Evolutionary conservation across 192 early-diverging fungal genomes (phyloP), one percentile per base, ranked within the genome.

Genomic region (Spinellus fusiger): DNA sequence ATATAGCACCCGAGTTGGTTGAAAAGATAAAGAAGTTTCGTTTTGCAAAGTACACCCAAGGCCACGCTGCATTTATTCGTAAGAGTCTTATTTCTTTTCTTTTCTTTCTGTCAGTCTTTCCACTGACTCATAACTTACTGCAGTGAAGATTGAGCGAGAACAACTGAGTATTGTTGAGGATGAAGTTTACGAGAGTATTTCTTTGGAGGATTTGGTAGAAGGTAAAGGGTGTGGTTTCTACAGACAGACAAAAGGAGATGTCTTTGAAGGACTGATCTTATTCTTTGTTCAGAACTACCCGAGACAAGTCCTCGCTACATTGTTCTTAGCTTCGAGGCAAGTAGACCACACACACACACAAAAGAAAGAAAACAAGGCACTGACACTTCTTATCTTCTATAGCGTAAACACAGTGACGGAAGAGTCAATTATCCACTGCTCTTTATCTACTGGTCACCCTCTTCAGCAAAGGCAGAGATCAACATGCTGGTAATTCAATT

Each of bases 361-460:
- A 2, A 33, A 28, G 7, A 25, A 1, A 4, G 22, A 0, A 28
- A 49, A 4, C 16, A 27, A 12, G n/a, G 26, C 9, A 1, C 7
- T 58, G 48, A 49, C 65, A 68, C 38, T 61, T 65, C 33, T 49
- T 40, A 18, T 49, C 32, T 52, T 38, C 9, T 25, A 32, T 64
- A 84, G 80, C 50, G 82, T 10, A 77, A 77, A 38, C 80, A 84
- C 37, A 54, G 59, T 53, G 81, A 85, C 63, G 90, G 88, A 13
- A 80, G 91, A 5, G 70, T 82, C 15, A 85, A 81, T 7, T 93
- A 81, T 38, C 93, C 93, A 0, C 71, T 94, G 22, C 78, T 89
- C 3, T 85, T 89, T 53, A 67, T 89, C 15, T 86, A 83, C 58
- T 86, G 86, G 66, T 77, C 77, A 15, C 87, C 85, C 2, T 52